phyloP scores from a whole-genome alignment of 2,329 filamentous ascomycete species.

The Chrysosphaeria jannelii region DNA sequence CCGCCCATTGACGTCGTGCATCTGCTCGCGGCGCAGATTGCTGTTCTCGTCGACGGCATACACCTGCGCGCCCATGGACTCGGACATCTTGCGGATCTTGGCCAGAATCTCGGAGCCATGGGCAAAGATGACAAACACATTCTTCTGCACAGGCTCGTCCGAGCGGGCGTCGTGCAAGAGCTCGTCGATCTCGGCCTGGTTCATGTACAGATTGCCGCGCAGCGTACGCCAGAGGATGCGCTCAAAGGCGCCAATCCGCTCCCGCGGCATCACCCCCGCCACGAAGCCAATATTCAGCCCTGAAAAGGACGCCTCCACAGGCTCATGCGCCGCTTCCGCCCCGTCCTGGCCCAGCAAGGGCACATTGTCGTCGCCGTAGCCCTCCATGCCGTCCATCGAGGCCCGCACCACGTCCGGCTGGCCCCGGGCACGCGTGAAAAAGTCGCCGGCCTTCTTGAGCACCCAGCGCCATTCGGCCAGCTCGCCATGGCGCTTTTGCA shows the following conservation, averaged over 20 bases:
- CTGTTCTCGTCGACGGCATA: constrained; percentile 96
- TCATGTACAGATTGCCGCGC: constrained; percentile 97
- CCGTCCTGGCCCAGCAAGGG: constrained; percentile 44
- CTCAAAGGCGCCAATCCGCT: constrained; percentile 84
- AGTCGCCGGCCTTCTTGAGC: constrained; percentile 76
- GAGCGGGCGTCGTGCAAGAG: constrained; percentile 70
- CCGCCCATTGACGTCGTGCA: constrained; percentile 87
- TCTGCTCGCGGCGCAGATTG: constrained; percentile 79
- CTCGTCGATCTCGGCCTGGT: constrained; percentile 93
- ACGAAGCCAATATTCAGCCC: constrained; percentile 99
- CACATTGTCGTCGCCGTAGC: constrained; percentile 42
- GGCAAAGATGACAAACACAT: constrained; percentile 97
- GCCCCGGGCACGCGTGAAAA: constrained; percentile 87
- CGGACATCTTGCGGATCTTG: constrained; percentile 97
- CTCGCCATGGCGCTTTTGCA: constrained; percentile 94
- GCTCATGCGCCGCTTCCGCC: constrained; percentile 1
- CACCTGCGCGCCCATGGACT: constrained; percentile 81
- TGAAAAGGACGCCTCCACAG: constrained; percentile 53
- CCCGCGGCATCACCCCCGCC: constrained; percentile 75
- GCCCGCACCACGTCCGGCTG: constrained; percentile 90
- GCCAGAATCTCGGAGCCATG: constrained; percentile 95
- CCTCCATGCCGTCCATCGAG: constrained; percentile 29
- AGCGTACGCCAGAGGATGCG: constrained; percentile 92
- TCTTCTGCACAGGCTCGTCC: constrained; percentile 85
- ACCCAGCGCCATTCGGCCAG: constrained; percentile 98